These are phyloP conservation scores for Neurospora sublineolata DNA, from an alignment of 495 filamentous ascomycete species.

Conservation along the genomic window DNA sequence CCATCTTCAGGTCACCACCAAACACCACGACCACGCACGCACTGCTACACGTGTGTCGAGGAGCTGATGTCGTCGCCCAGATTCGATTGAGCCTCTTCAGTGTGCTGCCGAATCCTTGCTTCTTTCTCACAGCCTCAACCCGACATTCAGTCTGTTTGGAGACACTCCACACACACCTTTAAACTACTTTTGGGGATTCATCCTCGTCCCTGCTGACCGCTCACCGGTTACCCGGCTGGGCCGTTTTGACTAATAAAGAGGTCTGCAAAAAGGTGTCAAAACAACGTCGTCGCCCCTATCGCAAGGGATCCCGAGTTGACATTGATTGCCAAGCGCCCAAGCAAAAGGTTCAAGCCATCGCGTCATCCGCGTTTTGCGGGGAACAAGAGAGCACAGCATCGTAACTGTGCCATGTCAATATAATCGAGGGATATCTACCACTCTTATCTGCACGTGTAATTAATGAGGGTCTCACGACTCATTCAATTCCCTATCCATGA, in stretches of 20 bases:
- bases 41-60: background rate
- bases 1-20: background rate
- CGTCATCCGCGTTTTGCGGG: background rate
- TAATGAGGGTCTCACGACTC: background rate
- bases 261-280: background rate
- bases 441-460: background rate
- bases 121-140: background rate
- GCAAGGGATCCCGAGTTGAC: background rate
- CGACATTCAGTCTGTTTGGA: background rate
- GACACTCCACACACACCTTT: background rate
- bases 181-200: background rate
- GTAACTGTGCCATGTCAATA: background rate
- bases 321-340: background rate
- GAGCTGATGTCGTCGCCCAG: background rate
- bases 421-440: too few species aligned
- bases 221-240: background rate
- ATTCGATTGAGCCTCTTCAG: background rate
- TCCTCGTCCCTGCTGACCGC: background rate
- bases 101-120: background rate
- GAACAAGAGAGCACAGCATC: background rate
- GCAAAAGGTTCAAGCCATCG: background rate
- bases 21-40: background rate
- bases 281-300: background rate
- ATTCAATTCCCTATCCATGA: background rate
- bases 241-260: background rate